These are phyloP conservation scores for Leishmania amazonensis DNA, from an alignment of 208 protist species.

Conservation along the genomic window DNA sequence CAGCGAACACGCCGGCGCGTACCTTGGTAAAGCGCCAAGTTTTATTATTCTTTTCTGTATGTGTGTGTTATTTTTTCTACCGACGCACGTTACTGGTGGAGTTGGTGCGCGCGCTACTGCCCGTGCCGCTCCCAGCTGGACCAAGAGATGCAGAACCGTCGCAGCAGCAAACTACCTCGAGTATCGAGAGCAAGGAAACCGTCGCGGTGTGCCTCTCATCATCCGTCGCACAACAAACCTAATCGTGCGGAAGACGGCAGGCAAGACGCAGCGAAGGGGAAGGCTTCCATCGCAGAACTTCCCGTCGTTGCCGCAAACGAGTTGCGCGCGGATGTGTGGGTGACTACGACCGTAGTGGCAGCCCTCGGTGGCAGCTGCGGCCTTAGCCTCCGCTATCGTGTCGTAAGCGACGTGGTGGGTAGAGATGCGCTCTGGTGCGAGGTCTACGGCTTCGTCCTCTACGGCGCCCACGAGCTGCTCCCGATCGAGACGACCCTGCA, in stretches of 20 bases:
- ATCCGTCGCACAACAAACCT: not conserved
- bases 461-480: slow-evolving; percentile 27
- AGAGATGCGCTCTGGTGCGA: not conserved
- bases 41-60: slow-evolving; percentile 16
- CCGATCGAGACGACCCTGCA: slow-evolving; percentile 28
- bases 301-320: slow-evolving; percentile 28
- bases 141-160: not conserved
- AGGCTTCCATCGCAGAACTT: slow-evolving; percentile 25
- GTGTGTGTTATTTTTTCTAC: too few species aligned
- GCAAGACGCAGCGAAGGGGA: slow-evolving; percentile 21
- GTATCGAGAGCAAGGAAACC: not conserved
- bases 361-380: slow-evolving; percentile 28
- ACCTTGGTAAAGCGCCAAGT: slow-evolving; percentile 26
- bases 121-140: slow-evolving; percentile 8
- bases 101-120: slow-evolving; percentile 33
- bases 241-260: not conserved
- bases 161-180: not conserved
- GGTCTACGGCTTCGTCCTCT: slow-evolving; percentile 16
- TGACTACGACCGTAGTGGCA: slow-evolving; percentile 24
- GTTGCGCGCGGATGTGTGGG: slow-evolving; percentile 39
- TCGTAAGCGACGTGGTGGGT: slow-evolving; percentile 17
- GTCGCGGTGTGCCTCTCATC: not conserved
- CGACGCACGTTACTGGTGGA: slow-evolving; percentile 27
- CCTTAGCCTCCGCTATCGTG: slow-evolving; percentile 35
- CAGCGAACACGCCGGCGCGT: slow-evolving; percentile 52